Base-by-base conservation (phyloP, 2,329 filamentous ascomycete species). In the Taxawa tesnikishii region DNA sequence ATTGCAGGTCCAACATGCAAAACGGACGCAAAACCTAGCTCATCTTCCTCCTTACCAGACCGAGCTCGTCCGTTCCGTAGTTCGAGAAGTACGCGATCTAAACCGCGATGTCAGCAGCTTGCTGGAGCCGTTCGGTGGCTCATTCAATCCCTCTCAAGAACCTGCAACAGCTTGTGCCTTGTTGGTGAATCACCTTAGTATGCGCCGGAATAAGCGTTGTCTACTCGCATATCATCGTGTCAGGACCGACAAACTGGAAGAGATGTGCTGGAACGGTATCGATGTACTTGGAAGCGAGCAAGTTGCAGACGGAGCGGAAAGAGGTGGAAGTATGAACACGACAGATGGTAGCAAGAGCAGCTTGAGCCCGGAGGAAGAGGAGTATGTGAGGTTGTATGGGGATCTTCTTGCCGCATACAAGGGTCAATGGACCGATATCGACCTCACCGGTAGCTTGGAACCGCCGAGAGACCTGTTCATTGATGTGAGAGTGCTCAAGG, bases 401-500 rank as follows among this genome's bases (percentile, higher is more conserved):
- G 87, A 98, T 49, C 65, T 98, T 43, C 63, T 98, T 34, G 84
- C 88, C n/a, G 83, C 85, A 2, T 94, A 92, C 59, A 98, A 98
- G 55, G 90, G 90, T 1, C 85, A 94, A 49, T 98, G 88, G 88
- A 96, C 88, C 13, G 90, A 98, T 53, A 81, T 98, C 43, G 90
- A 98, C 57, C 64, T 98, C 33, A 94, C 90, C 3, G 90, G 90
- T 18, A 90, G 82, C 49, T 63, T 98, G 51, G 85, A 94, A 51
- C 90, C 90, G 15, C 90, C 90, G n/a, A 75, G 75, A 46, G 90
- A 98, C 58, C 62, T 98, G 32, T 98, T 96, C 55, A 93, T 98
- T 47, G 90, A 98, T 55, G 90, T 98, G 21, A 70, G 90, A 28
- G 90, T 98, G 29, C 61, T 98, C 42, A 94, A 90, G 55, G 90